Evolutionary conservation across 495 filamentous ascomycete genomes (phyloP).

Genomic region (Penicillium ochrochloron): DNA sequence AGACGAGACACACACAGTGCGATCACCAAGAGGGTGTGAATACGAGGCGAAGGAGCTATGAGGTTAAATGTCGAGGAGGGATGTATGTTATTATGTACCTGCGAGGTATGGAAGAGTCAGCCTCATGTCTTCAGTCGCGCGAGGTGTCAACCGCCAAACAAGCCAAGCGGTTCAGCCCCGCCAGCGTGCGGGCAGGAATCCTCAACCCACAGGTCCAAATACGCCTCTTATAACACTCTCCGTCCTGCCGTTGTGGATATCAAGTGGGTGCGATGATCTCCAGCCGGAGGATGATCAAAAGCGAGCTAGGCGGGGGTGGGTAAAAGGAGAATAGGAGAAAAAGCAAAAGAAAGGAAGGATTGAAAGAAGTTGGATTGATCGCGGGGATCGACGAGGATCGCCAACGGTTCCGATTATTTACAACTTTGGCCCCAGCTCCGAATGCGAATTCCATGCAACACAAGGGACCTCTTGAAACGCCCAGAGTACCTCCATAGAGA

Average conservation of each 20-base stretch:
- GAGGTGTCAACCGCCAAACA: conserved; percentile 10
- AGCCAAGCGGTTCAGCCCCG: conserved; percentile 22
- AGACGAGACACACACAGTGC: background rate
- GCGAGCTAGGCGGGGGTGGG: background rate
- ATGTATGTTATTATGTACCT: conserved; percentile 8
- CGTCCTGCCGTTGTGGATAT: background rate
- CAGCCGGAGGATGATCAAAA: background rate
- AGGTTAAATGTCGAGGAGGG: background rate
- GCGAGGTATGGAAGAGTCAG: conserved; percentile 25
- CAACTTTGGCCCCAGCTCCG: conserved; percentile 6
- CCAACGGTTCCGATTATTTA: conserved; percentile 12
- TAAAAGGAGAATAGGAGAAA: background rate
- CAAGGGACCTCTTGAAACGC: background rate
- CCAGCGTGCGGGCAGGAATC: conserved; percentile 8
- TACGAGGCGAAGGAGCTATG: background rate
- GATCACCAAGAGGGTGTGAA: conserved; percentile 6
- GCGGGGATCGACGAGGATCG: conserved; percentile 18
- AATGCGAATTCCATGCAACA: conserved; percentile 8
- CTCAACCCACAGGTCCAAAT: conserved; percentile 15
- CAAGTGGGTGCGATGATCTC: background rate
- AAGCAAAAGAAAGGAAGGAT: background rate
- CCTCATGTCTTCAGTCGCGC: conserved; percentile 11
- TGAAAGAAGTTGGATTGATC: background rate
- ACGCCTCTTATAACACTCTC: conserved; percentile 6
- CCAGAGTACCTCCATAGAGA: conserved; percentile 6